Base-by-base conservation (phyloP, 2,329 filamentous ascomycete genomes). In the Boeremia exigua region DNA sequence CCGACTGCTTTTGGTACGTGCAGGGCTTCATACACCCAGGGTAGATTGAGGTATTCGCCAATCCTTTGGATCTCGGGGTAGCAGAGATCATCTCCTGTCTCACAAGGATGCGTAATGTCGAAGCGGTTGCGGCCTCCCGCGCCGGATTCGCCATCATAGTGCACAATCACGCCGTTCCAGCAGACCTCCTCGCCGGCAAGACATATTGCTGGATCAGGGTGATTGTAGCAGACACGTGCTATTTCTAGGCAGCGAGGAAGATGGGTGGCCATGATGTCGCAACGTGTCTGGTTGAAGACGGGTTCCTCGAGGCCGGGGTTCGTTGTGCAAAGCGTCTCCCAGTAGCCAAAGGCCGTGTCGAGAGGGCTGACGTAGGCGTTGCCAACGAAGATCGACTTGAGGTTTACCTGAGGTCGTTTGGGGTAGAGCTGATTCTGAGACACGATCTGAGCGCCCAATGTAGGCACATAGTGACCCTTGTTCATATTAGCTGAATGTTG, bases 401-500 rank as follows among this genome's bases (percentile, higher is more conserved):
- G 68, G 7, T 75, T 76, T 8, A 82, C 69, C 48, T 79, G 73
- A 2, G 77, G 71, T 30, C 75, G 69, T 9, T 73, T 72, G 2
- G 77, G 77, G 48, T 78, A 74, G 0, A 77, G 59, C 9, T 70
- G 56, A 52, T 82, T 82, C 51, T 81, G 78, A 1, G 69, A 66
- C 6, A 82, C 64, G 23, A 82, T 80, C 45, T 81, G 71, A 14
- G 75, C 73, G 5, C 73, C 78, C 6, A 79, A 70, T 27, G 75
- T 71, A 2, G 80, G 80, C 15, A 82, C 75, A 56, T 82, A 82
- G 61, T 81, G 77, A 6, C 80, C 80, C 78, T 71, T 46, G n/a
- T 11, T 7, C 23, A 37, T 14, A 32, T 54, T 32, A 73, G 48
- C 9, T 27, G 48, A 45, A 15, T 28, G 50, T 12, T 44, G 14